A percentile compares a stretch with the other conserved stretches of the same genome.
These are phyloP conservation scores for Aspergillus asperescens DNA, from an alignment of 495 filamentous ascomycete genomes.

Conservation along the genomic window DNA sequence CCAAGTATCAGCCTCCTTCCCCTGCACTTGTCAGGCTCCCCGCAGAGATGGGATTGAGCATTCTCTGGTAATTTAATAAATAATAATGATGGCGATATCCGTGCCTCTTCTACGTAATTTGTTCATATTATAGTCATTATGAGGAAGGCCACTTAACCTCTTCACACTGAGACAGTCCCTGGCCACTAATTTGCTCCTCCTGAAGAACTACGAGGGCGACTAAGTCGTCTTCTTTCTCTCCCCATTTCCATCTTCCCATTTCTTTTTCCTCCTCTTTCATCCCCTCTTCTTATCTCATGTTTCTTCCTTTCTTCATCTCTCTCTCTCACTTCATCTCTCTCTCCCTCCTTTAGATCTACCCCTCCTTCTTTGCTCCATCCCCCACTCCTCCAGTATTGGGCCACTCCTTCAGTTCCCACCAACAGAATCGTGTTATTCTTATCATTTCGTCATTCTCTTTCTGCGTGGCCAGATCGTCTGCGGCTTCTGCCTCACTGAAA, in stretches of 20 bases:
- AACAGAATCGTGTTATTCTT: constrained; percentile 26
- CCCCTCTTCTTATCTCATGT: constrained; percentile 18
- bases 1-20: constrained; percentile 1
- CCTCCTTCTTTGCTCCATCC: constrained; percentile 26
- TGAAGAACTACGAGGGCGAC: constrained; percentile 8
- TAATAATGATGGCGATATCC: constrained; percentile 6
- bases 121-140: constrained; percentile 8
- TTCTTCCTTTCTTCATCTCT: constrained; percentile 32
- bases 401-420: constrained; percentile 40
- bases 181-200: not conserved
- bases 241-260: constrained; percentile 22
- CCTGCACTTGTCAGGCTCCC: not conserved
- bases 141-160: not conserved
- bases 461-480: constrained; percentile 29
- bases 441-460: constrained; percentile 40
- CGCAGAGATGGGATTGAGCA: not conserved
- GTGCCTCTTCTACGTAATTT: constrained; percentile 7
- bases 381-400: constrained; percentile 30
- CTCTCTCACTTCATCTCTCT: constrained; percentile 29
- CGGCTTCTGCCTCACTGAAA: constrained; percentile 12
- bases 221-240: constrained; percentile 26
- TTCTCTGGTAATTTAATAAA: too few species aligned
- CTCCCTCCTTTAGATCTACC: constrained; percentile 14
- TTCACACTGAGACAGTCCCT: not conserved
- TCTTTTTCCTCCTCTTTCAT: constrained; percentile 24